Percentiles rank a stretch among this genome's conserved stretches.
These are phyloP conservation scores for Xylariales sp. DNA, from an alignment of 2,329 filamentous ascomycete species.

Conservation along the genomic window DNA sequence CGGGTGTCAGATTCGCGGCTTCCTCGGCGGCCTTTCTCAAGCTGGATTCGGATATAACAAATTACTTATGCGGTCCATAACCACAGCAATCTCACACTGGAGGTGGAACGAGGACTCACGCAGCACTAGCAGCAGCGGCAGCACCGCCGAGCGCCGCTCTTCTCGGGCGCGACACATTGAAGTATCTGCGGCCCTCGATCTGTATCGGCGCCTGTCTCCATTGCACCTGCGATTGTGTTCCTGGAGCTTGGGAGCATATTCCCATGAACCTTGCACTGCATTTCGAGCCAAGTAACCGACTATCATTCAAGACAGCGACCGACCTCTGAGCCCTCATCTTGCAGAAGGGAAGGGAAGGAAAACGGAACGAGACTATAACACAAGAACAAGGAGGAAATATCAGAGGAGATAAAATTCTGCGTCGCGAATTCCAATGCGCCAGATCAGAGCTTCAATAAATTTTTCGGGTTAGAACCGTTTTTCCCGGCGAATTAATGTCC, in stretches of 20 bases:
- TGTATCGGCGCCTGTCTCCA: slow-evolving; percentile 28
- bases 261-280: slow-evolving; percentile 29
- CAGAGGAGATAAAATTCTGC: no score
- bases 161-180: slow-evolving; percentile 32
- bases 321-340: slow-evolving; percentile 37
- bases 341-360: slow-evolving; percentile 14
- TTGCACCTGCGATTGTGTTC: slow-evolving; percentile 23
- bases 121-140: slow-evolving; percentile 30
- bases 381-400: no score
- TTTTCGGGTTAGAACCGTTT: no score
- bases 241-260: slow-evolving; percentile 23
- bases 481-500: no score
- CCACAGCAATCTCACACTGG: no score
- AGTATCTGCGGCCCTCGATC: slow-evolving; percentile 31
- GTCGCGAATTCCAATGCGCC: no score
- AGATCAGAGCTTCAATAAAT: no score
- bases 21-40: slow-evolving; percentile 49
- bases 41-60: no score
- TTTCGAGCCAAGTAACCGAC: slow-evolving; percentile 29
- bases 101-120: slow-evolving; percentile 30
- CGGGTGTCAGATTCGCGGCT: slow-evolving; percentile 48
- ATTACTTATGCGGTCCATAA: no score
- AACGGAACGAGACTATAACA: no score
- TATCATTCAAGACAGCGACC: slow-evolving; percentile 32
- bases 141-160: slow-evolving; percentile 24